phyloP scores from a whole-genome alignment of 2,329 filamentous ascomycete genomes.

The Fusarium solani-melongenae region DNA sequence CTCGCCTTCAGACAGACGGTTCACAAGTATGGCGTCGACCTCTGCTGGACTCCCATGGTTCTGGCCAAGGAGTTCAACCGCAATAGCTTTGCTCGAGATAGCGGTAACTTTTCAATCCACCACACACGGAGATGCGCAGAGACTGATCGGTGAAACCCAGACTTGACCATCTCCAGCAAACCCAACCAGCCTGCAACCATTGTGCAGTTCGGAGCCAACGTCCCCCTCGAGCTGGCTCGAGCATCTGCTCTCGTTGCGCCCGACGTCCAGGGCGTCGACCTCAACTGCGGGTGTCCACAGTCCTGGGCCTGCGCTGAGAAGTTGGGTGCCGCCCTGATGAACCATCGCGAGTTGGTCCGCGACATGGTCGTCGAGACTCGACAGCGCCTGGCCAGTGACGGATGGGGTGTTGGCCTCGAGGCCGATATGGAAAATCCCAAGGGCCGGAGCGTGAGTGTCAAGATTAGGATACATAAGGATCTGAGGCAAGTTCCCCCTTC shows the following conservation, averaged over 20 bases:
- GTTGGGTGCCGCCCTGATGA: constrained; percentile 77
- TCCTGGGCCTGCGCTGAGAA: constrained; percentile 77
- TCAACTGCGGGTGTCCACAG: constrained; percentile 81
- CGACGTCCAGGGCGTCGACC: constrained; percentile 71
- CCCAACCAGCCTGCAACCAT: constrained; percentile 68
- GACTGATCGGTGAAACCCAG: constrained; percentile 43
- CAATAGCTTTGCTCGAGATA: constrained; percentile 68
- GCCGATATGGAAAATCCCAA: constrained; percentile 55
- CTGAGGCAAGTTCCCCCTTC: constrained; percentile 54
- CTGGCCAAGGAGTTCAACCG: constrained; percentile 76
- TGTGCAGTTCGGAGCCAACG: constrained; percentile 74
- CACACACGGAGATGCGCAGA: not conserved
- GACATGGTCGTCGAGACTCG: constrained; percentile 72
- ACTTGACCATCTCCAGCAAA: constrained; percentile 70
- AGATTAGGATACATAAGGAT: constrained; percentile 76
- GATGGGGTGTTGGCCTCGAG: constrained; percentile 62
- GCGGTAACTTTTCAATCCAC: constrained; percentile 54
- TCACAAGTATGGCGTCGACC: constrained; percentile 71
- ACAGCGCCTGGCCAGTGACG: constrained; percentile 59
- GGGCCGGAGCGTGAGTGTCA: constrained; percentile 73
- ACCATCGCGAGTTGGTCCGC: constrained; percentile 70
- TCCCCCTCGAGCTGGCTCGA: constrained; percentile 69
- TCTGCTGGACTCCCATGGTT: constrained; percentile 80
- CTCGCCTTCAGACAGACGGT: constrained; percentile 77
- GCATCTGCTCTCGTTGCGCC: constrained; percentile 72